Percentiles rank a stretch among this genome's conserved stretches.
phyloP scores from a whole-genome alignment of 305 asterid genomes.

The Fraxinus angustifolia region DNA sequence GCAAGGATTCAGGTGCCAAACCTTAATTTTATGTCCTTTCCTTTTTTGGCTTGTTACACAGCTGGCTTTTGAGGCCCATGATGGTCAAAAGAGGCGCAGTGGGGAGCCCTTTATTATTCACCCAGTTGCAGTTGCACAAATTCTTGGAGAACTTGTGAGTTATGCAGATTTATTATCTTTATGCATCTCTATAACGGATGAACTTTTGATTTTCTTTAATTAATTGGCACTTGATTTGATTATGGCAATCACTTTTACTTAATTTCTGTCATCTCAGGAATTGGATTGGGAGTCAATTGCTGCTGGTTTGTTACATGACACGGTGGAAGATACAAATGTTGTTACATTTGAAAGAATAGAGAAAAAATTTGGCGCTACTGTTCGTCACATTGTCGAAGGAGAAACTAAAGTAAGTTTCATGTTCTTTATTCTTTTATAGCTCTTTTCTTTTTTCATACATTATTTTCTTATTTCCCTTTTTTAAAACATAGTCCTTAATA shows the following conservation, averaged over 20 bases:
- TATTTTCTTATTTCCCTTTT: background rate
- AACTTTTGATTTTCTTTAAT: background rate
- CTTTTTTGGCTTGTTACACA: slow-evolving; percentile 27
- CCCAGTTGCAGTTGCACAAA: slow-evolving; percentile 94
- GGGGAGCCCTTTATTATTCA: slow-evolving; percentile 94
- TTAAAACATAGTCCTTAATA: slow-evolving; percentile 2
- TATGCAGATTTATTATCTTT: background rate
- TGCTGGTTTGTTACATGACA: slow-evolving; percentile 93
- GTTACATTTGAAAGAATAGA: slow-evolving; percentile 87
- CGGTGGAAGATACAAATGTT: slow-evolving; percentile 83
- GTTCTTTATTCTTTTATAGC: background rate
- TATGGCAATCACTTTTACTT: background rate
- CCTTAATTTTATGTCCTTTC: background rate
- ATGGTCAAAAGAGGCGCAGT: slow-evolving; percentile 95
- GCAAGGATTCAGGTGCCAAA: background rate
- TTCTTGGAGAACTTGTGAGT: slow-evolving; percentile 90
- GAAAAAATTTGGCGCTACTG: slow-evolving; percentile 68
- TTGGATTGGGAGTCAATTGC: slow-evolving; percentile 94
- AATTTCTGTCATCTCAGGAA: slow-evolving; percentile 49
- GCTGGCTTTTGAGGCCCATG: slow-evolving; percentile 94
- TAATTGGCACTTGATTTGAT: background rate
- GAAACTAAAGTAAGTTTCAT: slow-evolving; percentile 70
- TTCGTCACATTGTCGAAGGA: slow-evolving; percentile 91
- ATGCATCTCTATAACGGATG: background rate
- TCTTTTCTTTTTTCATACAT: background rate